Evolutionary conservation across 805 yeast genomes (phyloP).

Genomic region (Torulaspora gathmanii): DNA sequence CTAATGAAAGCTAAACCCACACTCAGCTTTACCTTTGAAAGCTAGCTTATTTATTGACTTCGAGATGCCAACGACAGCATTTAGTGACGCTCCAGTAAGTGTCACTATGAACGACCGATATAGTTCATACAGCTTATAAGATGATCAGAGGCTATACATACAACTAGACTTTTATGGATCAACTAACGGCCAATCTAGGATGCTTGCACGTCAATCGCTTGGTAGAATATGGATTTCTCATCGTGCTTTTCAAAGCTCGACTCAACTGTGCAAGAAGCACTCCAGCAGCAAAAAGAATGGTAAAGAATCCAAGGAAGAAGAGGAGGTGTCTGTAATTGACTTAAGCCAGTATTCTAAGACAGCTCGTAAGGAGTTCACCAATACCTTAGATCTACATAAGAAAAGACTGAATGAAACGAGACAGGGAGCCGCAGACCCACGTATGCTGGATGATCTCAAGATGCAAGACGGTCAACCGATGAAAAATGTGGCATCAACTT

Average conservation of each 20-base stretch:
- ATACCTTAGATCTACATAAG: conserved; percentile 48
- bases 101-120: not conserved
- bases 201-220: conserved; percentile 2
- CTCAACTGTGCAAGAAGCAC: conserved; percentile 12
- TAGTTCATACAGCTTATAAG: not conserved
- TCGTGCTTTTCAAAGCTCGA: conserved; percentile 8
- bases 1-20: not conserved
- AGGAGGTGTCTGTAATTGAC: conserved; percentile 17
- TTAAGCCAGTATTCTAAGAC: conserved; percentile 12
- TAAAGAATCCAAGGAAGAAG: conserved; percentile 14
- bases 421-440: conserved; percentile 65
- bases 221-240: not conserved
- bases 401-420: conserved; percentile 58
- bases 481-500: conserved; percentile 64
- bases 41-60: not conserved
- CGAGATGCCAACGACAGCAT: not conserved
- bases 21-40: not conserved
- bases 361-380: conserved; percentile 38
- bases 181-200: not conserved
- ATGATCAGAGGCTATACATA: not conserved
- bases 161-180: not conserved
- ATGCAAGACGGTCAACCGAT: conserved; percentile 49
- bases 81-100: not conserved
- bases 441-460: conserved; percentile 55
- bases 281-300: conserved; percentile 13